Conservation (phyloP, 1,284 basidiomycete species). For the Rhodotorula sp. region DNA sequence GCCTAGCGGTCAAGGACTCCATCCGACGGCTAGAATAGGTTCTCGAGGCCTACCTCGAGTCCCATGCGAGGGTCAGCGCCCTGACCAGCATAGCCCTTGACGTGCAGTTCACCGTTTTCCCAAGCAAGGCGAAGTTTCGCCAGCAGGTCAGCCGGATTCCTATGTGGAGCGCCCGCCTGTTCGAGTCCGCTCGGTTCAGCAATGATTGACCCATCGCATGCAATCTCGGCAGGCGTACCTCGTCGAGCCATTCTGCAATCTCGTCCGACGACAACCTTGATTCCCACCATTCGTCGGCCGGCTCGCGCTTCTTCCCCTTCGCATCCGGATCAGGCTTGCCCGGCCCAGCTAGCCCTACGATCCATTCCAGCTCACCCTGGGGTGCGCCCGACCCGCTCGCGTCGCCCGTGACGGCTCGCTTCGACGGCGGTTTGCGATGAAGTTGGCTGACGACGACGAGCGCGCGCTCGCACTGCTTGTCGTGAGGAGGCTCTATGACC, state of each 20-base stretch:
- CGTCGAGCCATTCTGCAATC: background rate
- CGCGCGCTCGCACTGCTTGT: background rate
- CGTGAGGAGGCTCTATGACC: background rate
- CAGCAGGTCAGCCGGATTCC: background rate
- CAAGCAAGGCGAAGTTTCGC: background rate
- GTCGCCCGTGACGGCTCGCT: background rate
- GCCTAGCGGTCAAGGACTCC: background rate
- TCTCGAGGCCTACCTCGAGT: background rate
- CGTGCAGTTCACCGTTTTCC: background rate
- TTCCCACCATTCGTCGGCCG: slow-evolving; percentile 1
- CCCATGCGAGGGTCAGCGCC: background rate
- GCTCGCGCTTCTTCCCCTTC: background rate
- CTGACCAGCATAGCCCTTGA: background rate
- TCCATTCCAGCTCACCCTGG: background rate
- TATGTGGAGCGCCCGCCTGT: background rate
- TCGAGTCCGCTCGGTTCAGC: background rate
- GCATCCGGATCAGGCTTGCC: background rate
- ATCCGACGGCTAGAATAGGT: background rate
- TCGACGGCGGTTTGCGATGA: slow-evolving; percentile 1
- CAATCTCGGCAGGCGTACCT: background rate
- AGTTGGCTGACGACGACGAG: background rate
- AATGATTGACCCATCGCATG: no score
- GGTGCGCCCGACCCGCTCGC: background rate
- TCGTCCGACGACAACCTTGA: background rate
- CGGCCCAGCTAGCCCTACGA: background rate